Conservation (phyloP, 495 filamentous ascomycete genomes). For the Annulohypoxylon stygium region DNA sequence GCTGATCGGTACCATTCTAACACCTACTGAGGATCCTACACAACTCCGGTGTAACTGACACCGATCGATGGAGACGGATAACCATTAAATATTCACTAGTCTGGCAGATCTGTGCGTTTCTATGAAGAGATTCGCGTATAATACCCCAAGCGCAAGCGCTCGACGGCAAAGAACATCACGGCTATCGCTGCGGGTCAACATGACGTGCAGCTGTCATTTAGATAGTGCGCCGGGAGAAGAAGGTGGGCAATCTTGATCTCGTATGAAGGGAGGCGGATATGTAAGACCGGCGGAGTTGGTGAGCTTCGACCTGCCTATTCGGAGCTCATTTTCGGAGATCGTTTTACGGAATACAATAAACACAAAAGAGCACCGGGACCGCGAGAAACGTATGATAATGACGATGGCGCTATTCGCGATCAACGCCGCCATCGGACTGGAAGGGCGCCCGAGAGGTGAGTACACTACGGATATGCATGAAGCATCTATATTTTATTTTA, state of each 20-base stretch:
- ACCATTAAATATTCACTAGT: conserved; percentile 17
- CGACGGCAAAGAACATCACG: conserved; percentile 9
- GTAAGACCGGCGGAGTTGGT: conserved; percentile 21
- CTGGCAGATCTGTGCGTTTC: conserved; percentile 23
- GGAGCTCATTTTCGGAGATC: conserved; percentile 34
- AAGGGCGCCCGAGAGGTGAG: conserved; percentile 2
- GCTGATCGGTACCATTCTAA: conserved; percentile 28
- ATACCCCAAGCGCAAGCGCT: neutral
- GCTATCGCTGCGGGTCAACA: conserved; percentile 27
- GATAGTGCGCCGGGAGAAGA: conserved; percentile 27
- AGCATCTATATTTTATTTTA: conserved; percentile 5
- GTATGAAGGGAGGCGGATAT: conserved; percentile 27
- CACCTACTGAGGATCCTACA: conserved; percentile 14
- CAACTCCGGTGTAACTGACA: conserved; percentile 14
- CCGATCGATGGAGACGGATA: conserved; percentile 5
- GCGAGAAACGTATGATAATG: conserved; percentile 38
- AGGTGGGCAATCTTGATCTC: conserved; percentile 26
- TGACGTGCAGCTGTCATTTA: conserved; percentile 36
- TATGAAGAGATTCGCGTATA: neutral
- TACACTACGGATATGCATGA: neutral
- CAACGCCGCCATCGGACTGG: conserved; percentile 13
- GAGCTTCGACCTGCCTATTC: conserved; percentile 44
- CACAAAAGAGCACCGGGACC: neutral
- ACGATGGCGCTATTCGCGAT: conserved; percentile 22
- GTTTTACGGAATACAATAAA: conserved; percentile 23